Evolutionary conservation across 495 filamentous ascomycete species (phyloP).

Genomic region (Trichoderma orchidacearum): DNA sequence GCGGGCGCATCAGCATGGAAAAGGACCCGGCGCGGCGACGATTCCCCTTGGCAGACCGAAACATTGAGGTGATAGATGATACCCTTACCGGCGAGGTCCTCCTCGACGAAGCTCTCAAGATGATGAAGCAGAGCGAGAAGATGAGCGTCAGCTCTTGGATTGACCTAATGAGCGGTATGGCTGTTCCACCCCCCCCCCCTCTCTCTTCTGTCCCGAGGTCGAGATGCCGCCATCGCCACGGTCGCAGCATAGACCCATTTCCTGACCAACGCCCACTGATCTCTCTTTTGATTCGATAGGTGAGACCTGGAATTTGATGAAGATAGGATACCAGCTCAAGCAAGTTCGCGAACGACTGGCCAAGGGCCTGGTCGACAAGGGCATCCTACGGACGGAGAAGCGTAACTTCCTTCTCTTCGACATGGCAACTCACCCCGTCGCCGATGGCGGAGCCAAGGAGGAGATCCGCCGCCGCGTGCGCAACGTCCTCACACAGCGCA

Average conservation of each 20-base stretch:
- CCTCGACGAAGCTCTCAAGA: conserved; percentile 95
- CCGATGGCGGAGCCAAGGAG: conserved; percentile 92
- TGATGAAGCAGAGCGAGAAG: conserved; percentile 99
- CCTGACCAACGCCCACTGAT: background rate
- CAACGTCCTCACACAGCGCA: conserved; percentile 83
- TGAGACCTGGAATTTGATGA: conserved; percentile 99
- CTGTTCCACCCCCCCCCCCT: background rate
- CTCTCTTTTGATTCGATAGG: conserved; percentile 35
- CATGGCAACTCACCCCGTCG: conserved; percentile 99
- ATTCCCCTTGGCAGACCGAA: conserved; percentile 80
- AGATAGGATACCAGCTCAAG: conserved; percentile 98
- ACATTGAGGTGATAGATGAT: conserved; percentile 95
- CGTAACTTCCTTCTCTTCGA: conserved; percentile 98
- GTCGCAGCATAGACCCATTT: background rate
- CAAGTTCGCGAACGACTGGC: conserved; percentile 95
- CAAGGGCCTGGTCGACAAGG: conserved; percentile 98
- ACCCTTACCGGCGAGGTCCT: conserved; percentile 94
- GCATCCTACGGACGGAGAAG: conserved; percentile 95
- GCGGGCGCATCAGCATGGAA: conserved; percentile 96
- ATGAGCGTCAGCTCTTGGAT: conserved; percentile 99
- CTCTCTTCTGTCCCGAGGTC: background rate
- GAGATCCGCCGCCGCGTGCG: conserved; percentile 87
- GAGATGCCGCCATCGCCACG: background rate
- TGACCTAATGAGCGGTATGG: conserved; percentile 87
- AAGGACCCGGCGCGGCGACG: conserved; percentile 86